These are phyloP conservation scores for Sordariomycetes sp. DNA, from an alignment of 2,329 filamentous ascomycete genomes.

Conservation along the genomic window DNA sequence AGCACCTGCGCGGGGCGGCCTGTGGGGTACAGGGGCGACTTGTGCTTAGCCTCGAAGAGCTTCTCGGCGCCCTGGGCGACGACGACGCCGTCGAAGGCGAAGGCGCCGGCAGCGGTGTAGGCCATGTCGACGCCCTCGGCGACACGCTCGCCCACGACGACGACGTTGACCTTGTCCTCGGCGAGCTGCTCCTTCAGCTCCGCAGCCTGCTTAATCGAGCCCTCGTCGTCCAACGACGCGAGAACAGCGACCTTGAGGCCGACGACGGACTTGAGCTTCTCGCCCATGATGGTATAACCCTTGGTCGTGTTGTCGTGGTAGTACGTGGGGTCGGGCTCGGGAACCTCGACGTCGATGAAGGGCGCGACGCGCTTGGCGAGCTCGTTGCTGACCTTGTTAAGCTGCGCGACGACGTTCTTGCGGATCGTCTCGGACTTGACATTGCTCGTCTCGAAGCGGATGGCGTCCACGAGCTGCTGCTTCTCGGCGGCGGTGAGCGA, in stretches of 20 bases:
- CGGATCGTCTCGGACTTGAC: conserved; percentile 42
- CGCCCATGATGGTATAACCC: conserved; percentile 45
- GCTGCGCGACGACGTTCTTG: conserved; percentile 51
- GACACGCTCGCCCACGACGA: conserved; percentile 48
- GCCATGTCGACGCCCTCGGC: conserved; percentile 42
- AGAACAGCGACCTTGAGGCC: conserved; percentile 53
- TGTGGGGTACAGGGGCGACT: conserved; percentile 46
- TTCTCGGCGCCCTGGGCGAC: conserved; percentile 37
- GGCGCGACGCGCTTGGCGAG: conserved; percentile 50
- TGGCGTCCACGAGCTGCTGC: conserved; percentile 59
- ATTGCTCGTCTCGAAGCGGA: conserved; percentile 56
- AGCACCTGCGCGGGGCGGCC: conserved; percentile 52
- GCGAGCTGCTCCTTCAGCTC: conserved; percentile 34
- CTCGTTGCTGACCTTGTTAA: conserved; percentile 57
- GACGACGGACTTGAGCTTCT: conserved; percentile 44
- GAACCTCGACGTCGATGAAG: conserved; percentile 45
- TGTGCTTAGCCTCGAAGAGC: conserved; percentile 30
- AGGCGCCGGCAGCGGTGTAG: conserved; percentile 52
- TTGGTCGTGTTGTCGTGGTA: conserved; percentile 57
- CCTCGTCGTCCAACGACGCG: conserved; percentile 24
- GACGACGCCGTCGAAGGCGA: conserved; percentile 49
- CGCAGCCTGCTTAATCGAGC: conserved; percentile 32
- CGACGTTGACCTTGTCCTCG: conserved; percentile 37
- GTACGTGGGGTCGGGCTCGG: conserved; percentile 45
- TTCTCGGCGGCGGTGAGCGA: conserved; percentile 57